These are phyloP conservation scores for Flueggea neowawraea DNA, from an alignment of 441 rosid genomes.

Conservation along the genomic window DNA sequence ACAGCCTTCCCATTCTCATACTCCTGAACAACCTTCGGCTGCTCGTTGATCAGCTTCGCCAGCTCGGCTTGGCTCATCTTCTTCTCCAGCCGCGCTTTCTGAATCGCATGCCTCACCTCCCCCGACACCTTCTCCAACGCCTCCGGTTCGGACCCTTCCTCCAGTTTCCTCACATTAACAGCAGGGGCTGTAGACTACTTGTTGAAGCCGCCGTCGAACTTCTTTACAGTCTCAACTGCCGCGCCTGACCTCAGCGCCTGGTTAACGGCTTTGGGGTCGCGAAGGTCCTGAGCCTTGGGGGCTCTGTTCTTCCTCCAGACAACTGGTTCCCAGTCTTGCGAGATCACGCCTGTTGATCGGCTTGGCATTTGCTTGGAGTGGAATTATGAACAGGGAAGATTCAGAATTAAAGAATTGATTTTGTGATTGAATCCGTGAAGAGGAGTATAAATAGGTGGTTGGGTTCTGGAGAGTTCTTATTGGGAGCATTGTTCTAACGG, in stretches of 20 bases:
- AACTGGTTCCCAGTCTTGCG: conserved; percentile 86
- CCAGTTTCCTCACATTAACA: conserved; percentile 57
- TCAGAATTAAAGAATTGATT: background rate
- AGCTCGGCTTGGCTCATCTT: conserved; percentile 82
- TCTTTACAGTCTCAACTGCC: conserved; percentile 65
- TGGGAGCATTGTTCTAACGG: background rate
- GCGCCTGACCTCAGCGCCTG: conserved; percentile 64
- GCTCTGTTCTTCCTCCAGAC: conserved; percentile 62
- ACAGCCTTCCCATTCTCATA: conserved; percentile 93
- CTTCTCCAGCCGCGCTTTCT: conserved; percentile 75
- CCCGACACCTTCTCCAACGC: conserved; percentile 48
- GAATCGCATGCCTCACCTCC: conserved; percentile 69
- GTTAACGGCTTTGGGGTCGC: conserved; percentile 78
- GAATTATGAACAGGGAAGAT: no score
- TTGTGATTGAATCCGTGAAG: background rate
- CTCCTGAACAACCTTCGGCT: conserved; percentile 81
- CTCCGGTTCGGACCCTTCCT: conserved; percentile 67
- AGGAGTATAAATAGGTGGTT: conserved; percentile 8
- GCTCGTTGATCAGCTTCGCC: conserved; percentile 80
- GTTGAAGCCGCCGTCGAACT: conserved; percentile 69
- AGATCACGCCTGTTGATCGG: conserved; percentile 56
- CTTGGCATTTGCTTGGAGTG: conserved; percentile 47
- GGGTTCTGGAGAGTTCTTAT: conserved; percentile 42
- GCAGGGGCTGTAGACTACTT: conserved; percentile 46
- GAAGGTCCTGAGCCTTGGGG: conserved; percentile 52